Evolutionary conservation across 208 protist genomes (phyloP).

Genomic region (Leishmania mexicana): DNA sequence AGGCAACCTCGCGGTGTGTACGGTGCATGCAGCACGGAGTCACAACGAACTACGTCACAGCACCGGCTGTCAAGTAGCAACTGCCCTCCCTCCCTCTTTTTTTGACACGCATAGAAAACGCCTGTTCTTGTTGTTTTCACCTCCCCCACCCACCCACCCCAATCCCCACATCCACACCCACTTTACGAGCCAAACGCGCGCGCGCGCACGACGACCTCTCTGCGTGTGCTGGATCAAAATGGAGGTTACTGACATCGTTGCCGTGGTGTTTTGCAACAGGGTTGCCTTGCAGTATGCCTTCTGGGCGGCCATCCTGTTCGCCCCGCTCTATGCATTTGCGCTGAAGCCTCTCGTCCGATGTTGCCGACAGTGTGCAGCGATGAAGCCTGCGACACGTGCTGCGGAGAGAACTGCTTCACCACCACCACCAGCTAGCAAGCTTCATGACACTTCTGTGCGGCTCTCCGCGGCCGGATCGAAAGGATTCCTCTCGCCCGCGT

Average conservation of each 20-base stretch:
- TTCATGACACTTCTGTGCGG: slow-evolving; percentile 3
- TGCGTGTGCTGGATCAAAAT: not conserved
- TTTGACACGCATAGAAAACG: not conserved
- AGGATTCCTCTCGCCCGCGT: slow-evolving; percentile 19
- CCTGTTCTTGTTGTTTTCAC: not conserved
- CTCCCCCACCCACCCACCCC: too few species aligned
- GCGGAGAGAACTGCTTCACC: not conserved
- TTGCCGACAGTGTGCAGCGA: slow-evolving; percentile 2
- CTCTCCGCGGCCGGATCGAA: slow-evolving; percentile 16
- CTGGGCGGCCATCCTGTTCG: slow-evolving; percentile 40
- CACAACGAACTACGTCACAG: not conserved
- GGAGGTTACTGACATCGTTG: not conserved
- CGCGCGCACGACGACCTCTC: not conserved
- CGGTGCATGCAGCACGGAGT: not conserved
- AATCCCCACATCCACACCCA: not conserved
- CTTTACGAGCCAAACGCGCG: not conserved
- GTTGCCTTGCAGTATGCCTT: slow-evolving; percentile 27
- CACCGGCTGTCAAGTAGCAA: not conserved
- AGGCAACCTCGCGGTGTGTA: not conserved
- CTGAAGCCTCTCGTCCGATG: slow-evolving; percentile 42
- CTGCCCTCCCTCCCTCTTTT: not conserved
- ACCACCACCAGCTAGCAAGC: not conserved
- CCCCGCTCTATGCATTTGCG: slow-evolving; percentile 60
- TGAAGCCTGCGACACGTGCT: not conserved
- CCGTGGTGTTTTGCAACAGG: slow-evolving; percentile 15